Percentiles rank a stretch among this genome's conserved stretches.
phyloP scores from a whole-genome alignment of 2,329 filamentous ascomycete species.

The Colletotrichum karsti region DNA sequence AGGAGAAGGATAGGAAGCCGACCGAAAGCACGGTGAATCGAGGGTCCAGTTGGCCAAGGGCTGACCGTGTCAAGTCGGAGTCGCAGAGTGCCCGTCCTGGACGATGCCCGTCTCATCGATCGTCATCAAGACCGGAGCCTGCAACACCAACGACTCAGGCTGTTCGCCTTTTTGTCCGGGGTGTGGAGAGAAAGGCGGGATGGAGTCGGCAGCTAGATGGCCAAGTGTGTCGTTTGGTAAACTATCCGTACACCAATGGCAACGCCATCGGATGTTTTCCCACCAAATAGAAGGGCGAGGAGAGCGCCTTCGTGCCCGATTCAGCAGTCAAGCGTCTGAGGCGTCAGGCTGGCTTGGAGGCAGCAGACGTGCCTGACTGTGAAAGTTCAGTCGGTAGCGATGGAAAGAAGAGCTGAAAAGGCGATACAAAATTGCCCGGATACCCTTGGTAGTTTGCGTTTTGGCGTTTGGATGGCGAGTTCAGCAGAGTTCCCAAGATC shows the following conservation, averaged over 20 bases:
- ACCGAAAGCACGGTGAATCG: not conserved
- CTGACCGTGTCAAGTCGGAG: not conserved
- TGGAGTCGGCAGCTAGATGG: not conserved
- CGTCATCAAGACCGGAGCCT: not conserved
- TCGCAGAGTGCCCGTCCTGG: constrained; percentile 20
- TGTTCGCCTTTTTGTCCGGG: not conserved
- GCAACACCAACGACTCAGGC: constrained; percentile 19
- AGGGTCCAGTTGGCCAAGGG: constrained; percentile 8
- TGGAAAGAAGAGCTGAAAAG: not conserved
- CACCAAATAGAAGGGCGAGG: constrained; percentile 12
- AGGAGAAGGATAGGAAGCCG: not conserved
- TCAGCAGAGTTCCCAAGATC: constrained; percentile 21
- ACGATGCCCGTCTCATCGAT: constrained; percentile 23
- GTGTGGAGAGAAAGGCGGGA: not conserved
- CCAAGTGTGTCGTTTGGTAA: no score
- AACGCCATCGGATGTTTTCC: not conserved
- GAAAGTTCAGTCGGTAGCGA: not conserved
- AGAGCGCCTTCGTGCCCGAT: constrained; percentile 9
- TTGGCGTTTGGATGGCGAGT: constrained; percentile 14
- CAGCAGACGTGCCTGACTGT: not conserved
- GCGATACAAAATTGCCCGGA: not conserved
- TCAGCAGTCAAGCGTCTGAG: constrained; percentile 3
- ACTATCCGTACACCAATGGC: not conserved
- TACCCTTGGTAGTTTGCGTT: not conserved
- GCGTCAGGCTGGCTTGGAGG: not conserved